These are phyloP conservation scores for Crataegus laevigata DNA, from an alignment of 306 rosid species.

Conservation along the genomic window DNA sequence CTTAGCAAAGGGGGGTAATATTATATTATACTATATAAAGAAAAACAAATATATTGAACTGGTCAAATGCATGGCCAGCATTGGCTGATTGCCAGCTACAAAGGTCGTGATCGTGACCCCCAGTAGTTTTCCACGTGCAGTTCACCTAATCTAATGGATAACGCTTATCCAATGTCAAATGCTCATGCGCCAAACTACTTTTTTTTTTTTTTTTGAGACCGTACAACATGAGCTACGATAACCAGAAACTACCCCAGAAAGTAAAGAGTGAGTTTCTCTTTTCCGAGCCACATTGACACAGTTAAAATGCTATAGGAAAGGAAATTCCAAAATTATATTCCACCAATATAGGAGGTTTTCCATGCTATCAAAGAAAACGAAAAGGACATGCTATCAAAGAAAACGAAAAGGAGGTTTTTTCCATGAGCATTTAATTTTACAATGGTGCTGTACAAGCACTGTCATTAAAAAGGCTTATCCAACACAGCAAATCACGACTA, in stretches of 20 bases:
- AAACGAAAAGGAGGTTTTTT: neutral
- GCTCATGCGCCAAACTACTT: neutral
- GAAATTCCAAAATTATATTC: neutral
- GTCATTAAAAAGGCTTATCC: neutral
- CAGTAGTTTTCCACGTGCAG: slow-evolving; percentile 1
- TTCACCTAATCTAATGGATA: neutral
- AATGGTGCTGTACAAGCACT: neutral
- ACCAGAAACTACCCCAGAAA: neutral
- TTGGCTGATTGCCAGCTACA: neutral
- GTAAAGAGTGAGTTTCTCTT: neutral
- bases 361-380: neutral
- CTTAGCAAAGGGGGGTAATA: neutral
- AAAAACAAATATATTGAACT: neutral
- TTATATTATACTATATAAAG: neutral
- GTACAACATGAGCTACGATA: neutral
- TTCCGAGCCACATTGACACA: neutral
- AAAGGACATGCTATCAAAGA: neutral
- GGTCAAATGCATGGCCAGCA: neutral
- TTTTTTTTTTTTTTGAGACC: neutral
- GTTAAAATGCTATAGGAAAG: neutral
- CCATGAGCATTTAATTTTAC: neutral
- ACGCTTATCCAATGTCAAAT: neutral
- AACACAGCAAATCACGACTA: neutral
- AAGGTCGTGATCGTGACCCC: neutral
- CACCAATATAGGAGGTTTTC: neutral